Evolutionary conservation across 306 rosid genomes (phyloP), one percentile per base, ranked within the genome.

Genomic region (Oxytropis ochrocephala): DNA sequence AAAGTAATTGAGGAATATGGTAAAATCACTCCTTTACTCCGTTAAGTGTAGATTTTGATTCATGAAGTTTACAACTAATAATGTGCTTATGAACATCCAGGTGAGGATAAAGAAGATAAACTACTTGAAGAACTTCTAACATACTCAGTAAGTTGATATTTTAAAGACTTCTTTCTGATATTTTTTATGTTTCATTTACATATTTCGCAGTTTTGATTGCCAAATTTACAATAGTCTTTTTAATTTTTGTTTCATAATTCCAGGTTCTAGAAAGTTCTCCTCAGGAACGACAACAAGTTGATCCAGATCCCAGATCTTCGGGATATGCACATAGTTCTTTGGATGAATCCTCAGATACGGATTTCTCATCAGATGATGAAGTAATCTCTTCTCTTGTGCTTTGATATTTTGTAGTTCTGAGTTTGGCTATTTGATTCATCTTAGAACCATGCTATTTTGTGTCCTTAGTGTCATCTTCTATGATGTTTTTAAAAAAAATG

Each of bases 1-100:
- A 93, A 86, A 85, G 98, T 84, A 11, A 85, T 93, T 53, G 78
- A 67, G 79, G 96, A 93, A 69, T 76, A 85, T 49, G 97, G 98
- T 93, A 87, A 77, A 72, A 64, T 27, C 76, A 44, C 73, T 60
- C 39, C 66, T 18, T 73, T 65, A 73, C 51, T 67, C 41, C 35
- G 59, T 78, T 43, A 7, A 17, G 56, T 47, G n/a, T 21, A 32
- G 9, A 42, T 67, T 79, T 61, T 43, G 44, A 50, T 51, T 32
- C 33, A 8, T 29, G 19, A 65, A 69, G 39, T 61, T 63, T 69
- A 29, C 41, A 52, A 53, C 61, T 78, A 70, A 80, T 73, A 9
- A 13, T 68, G 68, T 72, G 75, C 38, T 55, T 64, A 58, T 76
- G 75, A 77, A 69, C 67, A 73, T 82, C 57, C 86, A 90, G 98